phyloP scores from a whole-genome alignment of 139 green algal genomes.

The Zygnema circumcarinatum region DNA sequence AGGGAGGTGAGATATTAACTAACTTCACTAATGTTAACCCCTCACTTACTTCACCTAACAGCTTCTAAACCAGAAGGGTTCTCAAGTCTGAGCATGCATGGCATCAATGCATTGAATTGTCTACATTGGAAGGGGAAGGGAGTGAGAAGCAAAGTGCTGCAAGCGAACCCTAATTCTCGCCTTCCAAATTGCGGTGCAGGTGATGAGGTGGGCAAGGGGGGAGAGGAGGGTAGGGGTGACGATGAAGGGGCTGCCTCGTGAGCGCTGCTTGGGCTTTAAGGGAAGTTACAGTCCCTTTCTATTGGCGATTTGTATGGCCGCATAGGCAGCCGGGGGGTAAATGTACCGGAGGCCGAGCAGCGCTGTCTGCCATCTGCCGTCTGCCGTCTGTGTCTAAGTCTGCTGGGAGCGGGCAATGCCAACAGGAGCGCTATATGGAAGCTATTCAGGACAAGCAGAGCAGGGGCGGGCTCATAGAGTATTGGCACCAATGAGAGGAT shows the following conservation, averaged over 20 bases:
- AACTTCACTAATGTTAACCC: conserved; percentile 1
- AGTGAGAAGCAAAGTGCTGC: neutral
- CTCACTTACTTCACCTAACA: neutral
- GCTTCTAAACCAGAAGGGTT: neutral
- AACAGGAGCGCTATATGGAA: too few species aligned
- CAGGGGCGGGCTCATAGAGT: too few species aligned
- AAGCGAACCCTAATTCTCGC: neutral
- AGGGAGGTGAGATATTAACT: conserved; percentile 31
- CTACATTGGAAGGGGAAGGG: neutral
- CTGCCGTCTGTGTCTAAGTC: too few species aligned
- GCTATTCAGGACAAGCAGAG: too few species aligned
- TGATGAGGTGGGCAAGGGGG: conserved; percentile 7
- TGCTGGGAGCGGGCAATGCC: too few species aligned
- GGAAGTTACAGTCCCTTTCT: too few species aligned
- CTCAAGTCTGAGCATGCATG: neutral
- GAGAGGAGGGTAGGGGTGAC: neutral
- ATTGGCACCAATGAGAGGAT: too few species aligned
- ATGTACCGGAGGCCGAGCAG: too few species aligned
- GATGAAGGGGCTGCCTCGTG: neutral
- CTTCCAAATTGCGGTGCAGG: neutral
- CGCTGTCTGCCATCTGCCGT: too few species aligned
- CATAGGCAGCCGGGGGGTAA: too few species aligned
- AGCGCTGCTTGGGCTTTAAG: too few species aligned
- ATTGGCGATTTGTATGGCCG: too few species aligned
- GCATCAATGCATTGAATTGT: neutral